Evolutionary conservation across 2,329 filamentous ascomycete species (phyloP), one percentile per base, ranked within the genome.

Genomic region (Colletotrichum tabaci): DNA sequence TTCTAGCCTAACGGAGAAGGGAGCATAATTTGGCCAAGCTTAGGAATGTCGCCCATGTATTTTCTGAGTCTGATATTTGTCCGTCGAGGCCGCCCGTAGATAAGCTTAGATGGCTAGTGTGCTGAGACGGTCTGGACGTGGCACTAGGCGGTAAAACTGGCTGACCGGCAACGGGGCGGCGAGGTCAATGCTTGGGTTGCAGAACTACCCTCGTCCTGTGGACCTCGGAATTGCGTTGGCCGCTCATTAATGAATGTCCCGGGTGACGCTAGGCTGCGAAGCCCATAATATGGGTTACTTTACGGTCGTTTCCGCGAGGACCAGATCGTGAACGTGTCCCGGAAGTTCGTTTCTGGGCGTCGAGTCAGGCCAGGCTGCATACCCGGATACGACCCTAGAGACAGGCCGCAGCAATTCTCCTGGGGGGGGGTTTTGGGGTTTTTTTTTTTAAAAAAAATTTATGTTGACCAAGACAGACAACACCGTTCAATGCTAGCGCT

Each of bases 41-140:
- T 26, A 60, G 62, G 47, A 60, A 71, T 42, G 57, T 30, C 16
- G 18, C 50, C 46, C 26, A 49, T 18, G 23, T 15, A n/a, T 55
- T 61, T 35, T 26, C 47, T 26, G n/a, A 50, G n/a, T 38, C 67
- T 50, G 56, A 61, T 70, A 49, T 61, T 46, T 58, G 15, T 23
- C 46, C 26, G 40, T 40, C 52, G 53, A 63, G 30, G 53, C 26
- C 61, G 44, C 46, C 50, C 21, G 23, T 23, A 38, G 52, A 63
- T 71, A 72, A 69, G 60, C 65, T 69, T 72, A 72, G 69, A 66
- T 50, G 64, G 47, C 66, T 69, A 72, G 69, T 64, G 40, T 63
- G 60, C 53, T 68, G 46, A 40, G 35, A 21, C 52, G 44, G 50
- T 67, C 61, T 57, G 26, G 42, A 53, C 47, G 53, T 53, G 44